These are phyloP conservation scores for Dryadomyces sulphureus DNA, from an alignment of 2,329 filamentous ascomycete genomes.

Conservation along the genomic window DNA sequence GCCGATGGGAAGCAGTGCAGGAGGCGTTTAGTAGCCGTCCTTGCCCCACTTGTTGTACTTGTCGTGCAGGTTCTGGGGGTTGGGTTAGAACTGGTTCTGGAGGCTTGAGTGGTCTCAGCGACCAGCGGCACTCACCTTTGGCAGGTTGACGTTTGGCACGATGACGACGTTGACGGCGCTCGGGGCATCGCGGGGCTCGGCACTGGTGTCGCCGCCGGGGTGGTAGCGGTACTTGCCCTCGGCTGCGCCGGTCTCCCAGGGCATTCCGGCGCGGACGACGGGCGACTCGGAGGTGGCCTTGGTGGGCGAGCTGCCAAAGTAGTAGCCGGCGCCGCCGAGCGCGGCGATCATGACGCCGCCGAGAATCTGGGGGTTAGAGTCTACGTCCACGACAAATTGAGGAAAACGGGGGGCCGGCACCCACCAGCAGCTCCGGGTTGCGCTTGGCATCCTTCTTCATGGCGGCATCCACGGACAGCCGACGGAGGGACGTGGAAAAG, in stretches of 20 bases:
- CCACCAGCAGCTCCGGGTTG: conserved; percentile 32
- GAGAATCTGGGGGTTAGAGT: conserved; percentile 51
- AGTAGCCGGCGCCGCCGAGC: conserved; percentile 79
- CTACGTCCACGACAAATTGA: no score
- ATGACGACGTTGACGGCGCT: conserved; percentile 92
- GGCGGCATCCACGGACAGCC: conserved; percentile 20
- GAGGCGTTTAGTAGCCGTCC: conserved; percentile 57
- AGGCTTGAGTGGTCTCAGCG: background rate
- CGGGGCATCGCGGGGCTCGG: conserved; percentile 73
- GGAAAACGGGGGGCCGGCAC: no score
- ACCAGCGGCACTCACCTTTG: conserved; percentile 44
- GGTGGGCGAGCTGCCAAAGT: conserved; percentile 78
- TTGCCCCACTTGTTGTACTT: conserved; percentile 99
- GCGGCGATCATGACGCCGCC: conserved; percentile 81
- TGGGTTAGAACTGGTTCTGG: background rate
- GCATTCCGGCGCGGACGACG: conserved; percentile 66
- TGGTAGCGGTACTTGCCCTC: conserved; percentile 64
- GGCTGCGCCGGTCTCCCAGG: conserved; percentile 63
- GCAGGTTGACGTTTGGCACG: conserved; percentile 82
- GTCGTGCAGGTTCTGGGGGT: conserved; percentile 86
- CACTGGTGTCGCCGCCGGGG: conserved; percentile 67
- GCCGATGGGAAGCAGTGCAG: background rate
- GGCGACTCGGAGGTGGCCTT: conserved; percentile 65
- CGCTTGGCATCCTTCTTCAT: conserved; percentile 45
- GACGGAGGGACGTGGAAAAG: conserved; percentile 18